Conservation (phyloP, 768 basidiomycete genomes). For the Pleurotus tuber-regium region DNA sequence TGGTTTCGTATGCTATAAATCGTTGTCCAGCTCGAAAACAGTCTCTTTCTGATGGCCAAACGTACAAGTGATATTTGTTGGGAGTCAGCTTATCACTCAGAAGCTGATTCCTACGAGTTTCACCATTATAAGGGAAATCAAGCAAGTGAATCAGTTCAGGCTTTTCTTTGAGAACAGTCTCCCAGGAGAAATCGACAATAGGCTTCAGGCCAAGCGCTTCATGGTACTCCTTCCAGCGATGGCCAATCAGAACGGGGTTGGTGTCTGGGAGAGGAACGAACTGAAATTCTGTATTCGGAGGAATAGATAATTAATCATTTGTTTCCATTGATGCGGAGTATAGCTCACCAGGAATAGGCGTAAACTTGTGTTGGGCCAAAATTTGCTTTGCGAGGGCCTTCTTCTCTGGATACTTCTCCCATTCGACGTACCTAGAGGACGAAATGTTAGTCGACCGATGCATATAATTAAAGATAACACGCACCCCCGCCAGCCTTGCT, state of each 20-base stretch:
- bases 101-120: constrained; percentile 42
- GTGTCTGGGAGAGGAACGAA: constrained; percentile 45
- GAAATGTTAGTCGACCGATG: no score
- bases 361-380: constrained; percentile 36
- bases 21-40: background rate
- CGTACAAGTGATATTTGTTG: constrained; percentile 49
- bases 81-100: constrained; percentile 44
- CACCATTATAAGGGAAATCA: constrained; percentile 58
- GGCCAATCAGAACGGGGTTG: constrained; percentile 47
- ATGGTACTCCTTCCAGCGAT: constrained; percentile 55
- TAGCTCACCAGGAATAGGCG: constrained; percentile 34
- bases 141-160: constrained; percentile 47
- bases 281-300: constrained; percentile 38
- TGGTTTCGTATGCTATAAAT: constrained; percentile 47
- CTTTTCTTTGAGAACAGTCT: constrained; percentile 49
- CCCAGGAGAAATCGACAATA: constrained; percentile 51
- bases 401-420: constrained; percentile 46
- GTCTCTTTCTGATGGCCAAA: background rate
- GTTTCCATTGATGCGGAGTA: background rate
- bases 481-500: constrained; percentile 37
- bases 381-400: constrained; percentile 38
- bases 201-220: constrained; percentile 42
- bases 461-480: no score
- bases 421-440: constrained; percentile 41
- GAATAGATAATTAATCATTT: background rate